Evolutionary conservation across 495 filamentous ascomycete species (phyloP), one percentile per base, ranked within the genome.

Genomic region (Chaetomidium leptoderma): DNA sequence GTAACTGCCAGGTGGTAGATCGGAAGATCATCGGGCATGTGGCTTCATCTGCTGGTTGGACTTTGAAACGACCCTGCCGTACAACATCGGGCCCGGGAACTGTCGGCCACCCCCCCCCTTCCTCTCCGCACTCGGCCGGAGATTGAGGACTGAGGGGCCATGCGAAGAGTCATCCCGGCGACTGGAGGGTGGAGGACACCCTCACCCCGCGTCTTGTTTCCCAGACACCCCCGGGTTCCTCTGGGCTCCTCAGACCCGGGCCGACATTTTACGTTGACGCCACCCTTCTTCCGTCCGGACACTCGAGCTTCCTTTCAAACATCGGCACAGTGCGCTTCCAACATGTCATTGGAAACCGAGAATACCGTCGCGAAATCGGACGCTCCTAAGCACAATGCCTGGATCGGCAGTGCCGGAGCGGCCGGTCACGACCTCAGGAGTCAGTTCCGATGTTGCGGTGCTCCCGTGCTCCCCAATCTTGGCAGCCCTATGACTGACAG

Each of bases 361-460:
- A 52, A 36, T 27, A 35, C 11, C 5, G 39, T 19, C 21, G 36
- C 13, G 5, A 36, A 24, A 21, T 23, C 35, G 17, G 29, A 16
- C n/a, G 17, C 23, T 16, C 56, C 59, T 1, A 35, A 9, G 42
- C 59, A 52, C 47, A 67, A 61, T 63, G 54, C 65, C 35, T 72
- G 75, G 75, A 47, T 76, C 30, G 75, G 75, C 45, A 71, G 74
- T 47, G 63, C 64, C 44, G 75, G 75, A 32, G 69, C 74, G 16
- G 74, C 66, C 10, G 75, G 72, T 26, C 64, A 63, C 40, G 74
- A 78, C 44, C 62, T 78, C 26, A 69, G 75, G 55, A 78, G 75
- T 77, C 61, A 67, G 68, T 70, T 13, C 11, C 16, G 10, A n/a
- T n/a, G n/a, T n/a, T n/a, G n/a, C n/a, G n/a, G n/a, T n/a, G n/a